Evolutionary conservation across 495 filamentous ascomycete species (phyloP), one percentile per base, ranked within the genome.

Genomic region (Patellaria atrata): DNA sequence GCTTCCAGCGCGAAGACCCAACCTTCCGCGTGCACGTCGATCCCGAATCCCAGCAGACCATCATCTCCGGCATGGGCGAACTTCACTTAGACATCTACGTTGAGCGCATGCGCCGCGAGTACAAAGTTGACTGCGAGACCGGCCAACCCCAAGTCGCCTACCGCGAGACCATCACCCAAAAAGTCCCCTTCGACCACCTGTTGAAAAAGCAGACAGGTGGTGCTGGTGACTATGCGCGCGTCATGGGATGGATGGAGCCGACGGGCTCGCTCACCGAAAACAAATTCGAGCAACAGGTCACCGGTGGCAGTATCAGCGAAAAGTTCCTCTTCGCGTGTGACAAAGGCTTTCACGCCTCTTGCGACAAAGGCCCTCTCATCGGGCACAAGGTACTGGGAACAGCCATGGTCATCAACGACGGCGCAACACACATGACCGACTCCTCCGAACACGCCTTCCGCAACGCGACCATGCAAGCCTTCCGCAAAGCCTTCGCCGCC

Each of bases 391-490:
- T 99, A 27, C 73, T 99, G 15, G 91, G 89, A 20, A 69, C 82
- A 3, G 63, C 56, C 48, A 93, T 99, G 86, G 68, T 93, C 30
- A 67, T 99, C 60, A 93, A 89, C 57, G 91, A 99, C 51, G 91
- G 91, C 54, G 84, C 85, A 21, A 99, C 83, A 1, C 91, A 99
- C 67, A 85, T 92, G 63, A 96, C 89, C 11, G 91, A 99, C 62
- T 96, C 89, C 3, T 87, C 80, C 26, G 91, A 99, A 70, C 86
- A 83, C 71, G 75, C 91, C n/a, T 99, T 99, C 78, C 92, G 82
- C 58, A 82, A 73, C 39, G 85, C 91, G 17, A 92, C 89, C 19
- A 82, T 91, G 63, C 82, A 94, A 64, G 91, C 91, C 9, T 96
- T 96, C 77, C 77, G 82, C 45, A 94, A 94, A 63, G 79, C 83